Conservation (phyloP, 2,329 filamentous ascomycete species). For the Dactylellina drechsleri region DNA sequence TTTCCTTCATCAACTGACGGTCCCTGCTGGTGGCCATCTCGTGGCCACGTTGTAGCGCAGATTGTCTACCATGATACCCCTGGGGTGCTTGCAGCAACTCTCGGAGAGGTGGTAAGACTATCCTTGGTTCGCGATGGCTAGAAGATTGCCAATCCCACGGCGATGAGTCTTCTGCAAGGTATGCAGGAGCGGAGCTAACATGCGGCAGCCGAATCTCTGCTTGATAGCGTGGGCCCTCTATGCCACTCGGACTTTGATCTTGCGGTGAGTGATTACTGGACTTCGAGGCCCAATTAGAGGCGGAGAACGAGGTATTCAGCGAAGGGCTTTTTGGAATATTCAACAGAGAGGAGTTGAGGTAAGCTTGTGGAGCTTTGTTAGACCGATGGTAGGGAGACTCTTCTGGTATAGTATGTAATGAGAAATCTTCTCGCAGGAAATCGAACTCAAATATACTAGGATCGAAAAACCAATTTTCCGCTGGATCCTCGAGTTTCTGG, state of each 20-base stretch:
- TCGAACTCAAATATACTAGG: constrained; percentile 53
- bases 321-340: constrained; percentile 43
- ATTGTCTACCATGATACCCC: constrained; percentile 47
- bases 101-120: constrained; percentile 57
- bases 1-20: constrained; percentile 37
- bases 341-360: constrained; percentile 45
- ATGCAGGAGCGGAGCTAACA: constrained; percentile 42
- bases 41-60: constrained; percentile 41
- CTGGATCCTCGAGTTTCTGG: constrained; percentile 49
- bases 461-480: constrained; percentile 50
- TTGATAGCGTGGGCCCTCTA: constrained; percentile 40
- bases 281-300: constrained; percentile 28
- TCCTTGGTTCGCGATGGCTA: constrained; percentile 56
- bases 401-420: constrained; percentile 48
- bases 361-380: constrained; percentile 38
- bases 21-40: constrained; percentile 37
- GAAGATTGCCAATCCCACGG: constrained; percentile 58
- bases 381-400: constrained; percentile 31
- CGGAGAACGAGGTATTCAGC: constrained; percentile 39
- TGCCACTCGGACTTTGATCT: constrained; percentile 41
- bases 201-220: constrained; percentile 46
- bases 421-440: constrained; percentile 50
- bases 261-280: constrained; percentile 46
- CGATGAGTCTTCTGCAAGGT: constrained; percentile 56
- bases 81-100: constrained; percentile 57